These are phyloP conservation scores for Malus sieversii DNA, from an alignment of 306 rosid genomes.

Conservation along the genomic window DNA sequence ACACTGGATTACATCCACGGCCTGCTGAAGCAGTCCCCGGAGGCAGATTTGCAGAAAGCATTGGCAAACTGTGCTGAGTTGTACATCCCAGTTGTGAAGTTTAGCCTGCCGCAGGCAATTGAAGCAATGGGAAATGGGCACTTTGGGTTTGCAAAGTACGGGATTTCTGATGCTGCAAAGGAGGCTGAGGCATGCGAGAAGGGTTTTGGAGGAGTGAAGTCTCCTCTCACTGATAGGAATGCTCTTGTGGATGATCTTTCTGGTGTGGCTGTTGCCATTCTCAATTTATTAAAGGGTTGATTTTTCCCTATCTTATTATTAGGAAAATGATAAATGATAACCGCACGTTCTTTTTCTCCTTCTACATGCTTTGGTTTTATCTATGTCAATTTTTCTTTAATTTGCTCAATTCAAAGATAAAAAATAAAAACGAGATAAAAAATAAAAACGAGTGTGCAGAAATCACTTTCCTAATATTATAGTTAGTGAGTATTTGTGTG, in stretches of 20 bases:
- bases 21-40: constrained; percentile 17
- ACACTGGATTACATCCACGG: constrained; percentile 15
- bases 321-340: background rate
- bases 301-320: background rate
- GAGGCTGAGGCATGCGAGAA: constrained; percentile 57
- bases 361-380: no score
- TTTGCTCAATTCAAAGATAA: background rate
- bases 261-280: constrained; percentile 55
- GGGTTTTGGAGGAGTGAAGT: constrained; percentile 31
- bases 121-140: constrained; percentile 50
- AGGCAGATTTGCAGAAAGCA: constrained; percentile 32
- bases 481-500: background rate
- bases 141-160: constrained; percentile 63
- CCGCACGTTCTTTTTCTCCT: background rate
- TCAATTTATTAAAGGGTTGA: constrained; percentile 38
- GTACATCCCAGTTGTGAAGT: constrained; percentile 69
- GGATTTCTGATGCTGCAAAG: constrained; percentile 60
- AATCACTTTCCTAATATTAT: background rate
- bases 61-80: constrained; percentile 75
- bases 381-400: background rate
- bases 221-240: constrained; percentile 48
- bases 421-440: no score
- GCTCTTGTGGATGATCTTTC: constrained; percentile 42
- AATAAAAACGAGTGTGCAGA: no score
- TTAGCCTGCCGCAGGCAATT: constrained; percentile 69